Evolutionary conservation across 441 rosid genomes (phyloP).

Genomic region (Populus hybrid): DNA sequence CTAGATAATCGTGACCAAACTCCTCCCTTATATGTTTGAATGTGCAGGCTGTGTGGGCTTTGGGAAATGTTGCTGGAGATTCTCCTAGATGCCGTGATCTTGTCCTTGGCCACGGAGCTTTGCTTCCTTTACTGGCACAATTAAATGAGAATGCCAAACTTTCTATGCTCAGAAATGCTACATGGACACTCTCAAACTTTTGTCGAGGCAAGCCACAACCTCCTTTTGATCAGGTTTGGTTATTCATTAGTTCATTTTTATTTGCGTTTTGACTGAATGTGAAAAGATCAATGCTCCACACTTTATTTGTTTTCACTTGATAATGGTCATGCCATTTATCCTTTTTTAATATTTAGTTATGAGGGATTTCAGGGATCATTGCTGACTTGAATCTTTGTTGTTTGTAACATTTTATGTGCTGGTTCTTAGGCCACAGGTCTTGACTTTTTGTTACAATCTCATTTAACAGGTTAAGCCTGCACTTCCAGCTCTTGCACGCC

Average conservation of each 20-base stretch:
- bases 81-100: slow-evolving; percentile 88
- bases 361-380: neutral
- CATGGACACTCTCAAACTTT: slow-evolving; percentile 94
- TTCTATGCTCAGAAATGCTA: slow-evolving; percentile 91
- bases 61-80: slow-evolving; percentile 95
- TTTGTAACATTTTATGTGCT: neutral
- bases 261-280: neutral
- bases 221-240: slow-evolving; percentile 69
- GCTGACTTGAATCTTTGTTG: neutral
- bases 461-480: slow-evolving; percentile 67
- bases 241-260: neutral
- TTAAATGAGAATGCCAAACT: slow-evolving; percentile 77
- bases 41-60: slow-evolving; percentile 82
- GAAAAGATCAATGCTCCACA: neutral
- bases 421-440: neutral
- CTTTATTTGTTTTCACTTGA: neutral
- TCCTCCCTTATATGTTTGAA: neutral
- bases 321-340: neutral
- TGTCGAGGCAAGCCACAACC: slow-evolving; percentile 94
- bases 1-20: neutral
- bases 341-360: no score
- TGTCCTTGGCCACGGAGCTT: slow-evolving; percentile 70
- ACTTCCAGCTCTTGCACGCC: slow-evolving; percentile 63
- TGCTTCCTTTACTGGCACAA: slow-evolving; percentile 60
- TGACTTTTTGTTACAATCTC: neutral